Evolutionary conservation across 345 rosid species (phyloP).

Genomic region (Bruguiera sexangula): DNA sequence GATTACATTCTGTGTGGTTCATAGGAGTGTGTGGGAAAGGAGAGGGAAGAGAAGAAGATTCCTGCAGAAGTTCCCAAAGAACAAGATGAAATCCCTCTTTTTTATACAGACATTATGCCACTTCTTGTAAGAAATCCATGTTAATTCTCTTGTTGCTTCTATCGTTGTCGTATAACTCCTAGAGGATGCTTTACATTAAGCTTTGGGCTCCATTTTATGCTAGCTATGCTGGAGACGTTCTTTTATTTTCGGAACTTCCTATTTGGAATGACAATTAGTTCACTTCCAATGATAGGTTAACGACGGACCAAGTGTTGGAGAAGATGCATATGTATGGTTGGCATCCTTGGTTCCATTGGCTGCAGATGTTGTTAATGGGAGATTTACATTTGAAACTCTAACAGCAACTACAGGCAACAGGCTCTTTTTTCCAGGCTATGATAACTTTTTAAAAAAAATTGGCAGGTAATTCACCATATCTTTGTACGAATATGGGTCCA

Average conservation of each 20-base stretch:
- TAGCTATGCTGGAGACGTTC: no score
- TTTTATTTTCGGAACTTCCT: background rate
- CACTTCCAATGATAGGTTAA: constrained; percentile 71
- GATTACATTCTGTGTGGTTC: constrained; percentile 2
- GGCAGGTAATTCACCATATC: constrained; percentile 44
- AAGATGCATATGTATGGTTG: constrained; percentile 83
- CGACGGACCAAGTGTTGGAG: constrained; percentile 66
- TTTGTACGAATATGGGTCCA: background rate
- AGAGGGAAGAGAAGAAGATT: constrained; percentile 54
- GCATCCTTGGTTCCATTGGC: constrained; percentile 62
- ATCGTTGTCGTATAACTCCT: background rate
- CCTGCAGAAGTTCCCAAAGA: constrained; percentile 34
- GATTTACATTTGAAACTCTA: constrained; percentile 81
- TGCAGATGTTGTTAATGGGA: constrained; percentile 63
- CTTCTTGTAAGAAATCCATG: constrained; percentile 61
- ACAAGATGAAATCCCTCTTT: constrained; percentile 71
- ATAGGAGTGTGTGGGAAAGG: constrained; percentile 66
- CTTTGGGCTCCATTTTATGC: background rate
- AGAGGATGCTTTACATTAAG: background rate
- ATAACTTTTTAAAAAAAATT: constrained; percentile 67
- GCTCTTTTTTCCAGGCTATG: constrained; percentile 80
- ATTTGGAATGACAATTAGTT: constrained; percentile 60
- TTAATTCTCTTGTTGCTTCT: background rate
- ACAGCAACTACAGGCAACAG: constrained; percentile 68
- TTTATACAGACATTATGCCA: constrained; percentile 85